Base-by-base conservation (phyloP, 2,329 filamentous ascomycete species). In the Epichloe sylvatica region DNA sequence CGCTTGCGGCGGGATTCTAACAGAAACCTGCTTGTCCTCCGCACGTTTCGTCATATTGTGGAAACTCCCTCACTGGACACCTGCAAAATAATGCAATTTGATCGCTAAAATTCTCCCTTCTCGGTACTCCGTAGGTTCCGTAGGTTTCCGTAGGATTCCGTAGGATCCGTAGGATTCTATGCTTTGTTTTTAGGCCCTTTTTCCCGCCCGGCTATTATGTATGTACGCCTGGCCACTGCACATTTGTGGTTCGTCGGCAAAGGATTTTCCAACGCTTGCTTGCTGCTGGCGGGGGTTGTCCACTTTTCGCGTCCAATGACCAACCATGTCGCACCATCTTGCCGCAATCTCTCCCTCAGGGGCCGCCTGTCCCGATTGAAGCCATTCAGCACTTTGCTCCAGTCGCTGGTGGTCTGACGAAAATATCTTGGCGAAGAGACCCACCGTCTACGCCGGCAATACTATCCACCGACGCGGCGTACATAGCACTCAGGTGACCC, bases 371-470 rank as follows among this genome's bases (percentile, higher is more conserved):
- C 38, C 19, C 50, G 41, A 13, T 30, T 43, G 46, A 35, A 51
- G 21, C 33, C 46, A 44, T 35, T 46, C 41, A 40, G 38, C 38
- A n/a, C 19, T 42, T 44, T 38, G 21, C 33, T 21, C 40, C 17
- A 47, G 46, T 41, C 30, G 30, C 12, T 19, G 11, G 33, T 35
- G 41, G 33, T 38, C 13, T 35, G 11, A 41, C 43, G 25, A 48
- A 40, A 48, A 48, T 35, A 43, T 47, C 39, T 52, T 43, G 50
- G 51, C 45, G 44, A 51, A 21, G 41, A 50, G 58, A 56, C 59
- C 61, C 61, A 63, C 60, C 54, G 49, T 47, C 48, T 51, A 55
- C 45, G 45, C 55, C 59, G 60, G 62, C 55, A 50, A 56, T 61
- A 62, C 59, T 58, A 59, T 60, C 53, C 48, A 51, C 60, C 61